Evolutionary conservation across 148 eudicot genomes (phyloP), one percentile per base, ranked within the genome.

Genomic region (Euryodendron excelsum): DNA sequence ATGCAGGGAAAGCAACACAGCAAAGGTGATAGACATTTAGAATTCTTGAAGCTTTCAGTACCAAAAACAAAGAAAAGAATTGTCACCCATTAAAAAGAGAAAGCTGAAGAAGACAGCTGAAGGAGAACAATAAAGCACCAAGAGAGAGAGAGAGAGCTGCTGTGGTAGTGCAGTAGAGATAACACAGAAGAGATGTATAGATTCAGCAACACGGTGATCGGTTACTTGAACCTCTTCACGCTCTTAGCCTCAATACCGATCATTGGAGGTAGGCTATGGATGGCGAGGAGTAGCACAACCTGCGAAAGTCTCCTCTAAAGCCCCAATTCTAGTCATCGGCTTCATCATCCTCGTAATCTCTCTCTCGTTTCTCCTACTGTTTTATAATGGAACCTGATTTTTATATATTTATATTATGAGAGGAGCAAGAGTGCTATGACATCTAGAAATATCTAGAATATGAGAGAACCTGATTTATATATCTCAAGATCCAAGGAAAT

Each of bases 191-290:
- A 69, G 11, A 94, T 94, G 97, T 77, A 89, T 47, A 72, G 98
- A 68, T 87, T 90, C 45, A 94, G 98, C 84, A 94, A 94, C 93
- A 88, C 94, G 3, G 88, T 92, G 12, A 89, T 94, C 36, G 98
- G 98, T 9, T 88, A 92, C 85, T 81, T 94, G 53, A 94, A 94
- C 94, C 90, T 94, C 52, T 85, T 94, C 78, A 84, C 98, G 0
- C 91, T 94, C 37, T 77, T 94, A 41, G 88, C 93, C 30, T 94
- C 98, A 0, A 90, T 94, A 15, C 98, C 98, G 1, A 90, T 94
- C 18, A 92, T 94, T 21, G 94, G 91, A 4, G 97, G 89, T 0
- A 97, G 97, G 1, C 72, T 94, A 55, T 90, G 94, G 89, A 88
- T 94, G 89, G 90, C 97, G 0, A 81, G 72, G 37, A 89, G 87